Evolutionary conservation across 139 green algal genomes (phyloP), one percentile per base, ranked within the genome.

Genomic region (Diplosphaera chodatii): DNA sequence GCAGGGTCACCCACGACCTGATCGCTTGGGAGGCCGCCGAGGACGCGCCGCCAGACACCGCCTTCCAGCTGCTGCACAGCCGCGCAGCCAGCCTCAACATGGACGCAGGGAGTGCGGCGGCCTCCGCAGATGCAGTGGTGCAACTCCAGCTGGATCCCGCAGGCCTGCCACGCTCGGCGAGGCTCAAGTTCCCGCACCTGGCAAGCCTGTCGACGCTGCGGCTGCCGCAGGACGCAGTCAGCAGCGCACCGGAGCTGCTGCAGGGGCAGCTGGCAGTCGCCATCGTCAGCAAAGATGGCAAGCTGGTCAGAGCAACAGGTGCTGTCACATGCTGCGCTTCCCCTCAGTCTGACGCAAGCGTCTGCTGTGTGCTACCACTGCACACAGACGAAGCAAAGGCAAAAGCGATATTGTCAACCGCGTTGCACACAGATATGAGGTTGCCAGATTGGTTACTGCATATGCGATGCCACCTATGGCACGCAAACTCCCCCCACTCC

Each of bases 181-280:
- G 18, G 18, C 48, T 27, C 10, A 59, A 59, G 48, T 59, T 59
- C 18, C 48, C 48, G 16, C 48, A 59, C 21, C 68, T 78, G 34
- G 63, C 75, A 32, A 64, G 67, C 21, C 32, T 63, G n/a, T 67
- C 66, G 69, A 23, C 73, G 64, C 22, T 48, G 23, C n/a, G 73
- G 27, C 66, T 73, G 73, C 13, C 56, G n/a, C 66, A 74, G 21
- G 32, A 20, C 10, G 63, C 55, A 64, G 32, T 48, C 27, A 25
- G 27, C 66, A 68, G 77, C 66, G 68, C 77, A 31, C 28, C 64
- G 16, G 20, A 48, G 28, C 69, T 88, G 71, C 33, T 90, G 41
- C 76, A 55, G 32, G 75, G 72, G 1, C 83, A 90, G 76, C 69
- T 90, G 64, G 55, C 73, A 55, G 72, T 90, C 27, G 73, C 69